These are phyloP conservation scores for Paradendryphiella salina DNA, from an alignment of 2,329 filamentous ascomycete species.

Conservation along the genomic window DNA sequence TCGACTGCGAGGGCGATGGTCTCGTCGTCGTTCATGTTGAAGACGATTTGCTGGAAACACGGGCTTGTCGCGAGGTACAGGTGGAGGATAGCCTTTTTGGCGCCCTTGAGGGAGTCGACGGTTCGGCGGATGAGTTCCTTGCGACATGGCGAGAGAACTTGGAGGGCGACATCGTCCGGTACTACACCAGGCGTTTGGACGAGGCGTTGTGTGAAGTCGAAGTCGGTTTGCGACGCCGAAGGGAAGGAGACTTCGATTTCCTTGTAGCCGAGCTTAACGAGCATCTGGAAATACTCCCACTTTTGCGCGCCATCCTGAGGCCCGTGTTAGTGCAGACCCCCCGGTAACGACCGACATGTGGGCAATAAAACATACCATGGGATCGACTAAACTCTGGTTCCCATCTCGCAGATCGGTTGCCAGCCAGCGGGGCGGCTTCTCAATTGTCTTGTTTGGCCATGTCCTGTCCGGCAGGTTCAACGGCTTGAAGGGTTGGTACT, in stretches of 20 bases:
- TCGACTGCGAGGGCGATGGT: constrained; percentile 78
- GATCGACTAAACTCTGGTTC: constrained; percentile 89
- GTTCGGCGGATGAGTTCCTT: constrained; percentile 88
- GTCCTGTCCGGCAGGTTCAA: constrained; percentile 69
- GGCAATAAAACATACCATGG: constrained; percentile 68
- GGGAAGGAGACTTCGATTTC: constrained; percentile 97
- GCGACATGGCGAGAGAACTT: constrained; percentile 89
- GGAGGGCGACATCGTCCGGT: constrained; percentile 87
- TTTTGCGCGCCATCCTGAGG: constrained; percentile 87
- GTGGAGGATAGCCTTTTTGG: constrained; percentile 93
- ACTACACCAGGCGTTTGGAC: constrained; percentile 81
- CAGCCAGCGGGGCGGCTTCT: constrained; percentile 88
- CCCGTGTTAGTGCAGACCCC: background rate
- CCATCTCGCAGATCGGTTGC: constrained; percentile 87
- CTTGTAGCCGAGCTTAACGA: constrained; percentile 90
- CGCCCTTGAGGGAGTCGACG: constrained; percentile 82
- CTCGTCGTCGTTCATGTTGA: constrained; percentile 82
- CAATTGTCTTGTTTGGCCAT: constrained; percentile 83
- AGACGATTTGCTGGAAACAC: constrained; percentile 91
- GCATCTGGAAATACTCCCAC: constrained; percentile 92
- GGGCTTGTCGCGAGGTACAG: constrained; percentile 95
- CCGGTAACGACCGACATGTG: background rate
- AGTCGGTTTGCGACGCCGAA: constrained; percentile 91
- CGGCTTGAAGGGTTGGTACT: constrained; percentile 72
- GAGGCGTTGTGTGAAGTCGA: constrained; percentile 87